phyloP scores from a whole-genome alignment of 192 early-diverging fungal species.

The Spinellus fusiger region DNA sequence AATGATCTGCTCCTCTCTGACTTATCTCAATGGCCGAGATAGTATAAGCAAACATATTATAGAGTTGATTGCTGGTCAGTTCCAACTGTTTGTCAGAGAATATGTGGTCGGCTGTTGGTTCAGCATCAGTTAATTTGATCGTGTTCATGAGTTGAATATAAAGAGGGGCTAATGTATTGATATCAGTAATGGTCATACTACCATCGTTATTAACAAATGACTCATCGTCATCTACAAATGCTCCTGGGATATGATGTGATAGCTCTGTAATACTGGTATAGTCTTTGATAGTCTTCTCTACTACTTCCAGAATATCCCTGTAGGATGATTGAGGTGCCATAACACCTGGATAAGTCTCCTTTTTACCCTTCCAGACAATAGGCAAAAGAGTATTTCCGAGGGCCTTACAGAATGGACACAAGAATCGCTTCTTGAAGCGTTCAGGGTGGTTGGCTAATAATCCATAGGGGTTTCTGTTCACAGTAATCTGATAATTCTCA shows the following conservation, averaged over 20 bases:
- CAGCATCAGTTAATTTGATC: neutral
- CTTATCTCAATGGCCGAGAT: conserved; percentile 65
- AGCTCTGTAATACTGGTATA: neutral
- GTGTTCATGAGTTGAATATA: conserved; percentile 15
- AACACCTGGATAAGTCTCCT: conserved; percentile 52
- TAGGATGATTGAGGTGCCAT: conserved; percentile 18
- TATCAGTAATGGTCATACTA: conserved; percentile 6
- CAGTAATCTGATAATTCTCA: conserved; percentile 69
- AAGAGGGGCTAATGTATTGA: neutral
- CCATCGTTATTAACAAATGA: neutral
- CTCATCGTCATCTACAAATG: neutral
- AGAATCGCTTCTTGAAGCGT: conserved; percentile 66
- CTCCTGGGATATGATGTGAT: neutral
- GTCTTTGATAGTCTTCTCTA: neutral
- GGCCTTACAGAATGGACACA: conserved; percentile 95
- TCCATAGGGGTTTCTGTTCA: conserved; percentile 42
- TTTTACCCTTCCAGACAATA: conserved; percentile 59
- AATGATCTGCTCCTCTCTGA: conserved; percentile 60
- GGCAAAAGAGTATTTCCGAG: conserved; percentile 89
- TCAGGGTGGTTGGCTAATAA: neutral
- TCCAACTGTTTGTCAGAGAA: no score
- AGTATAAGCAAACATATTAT: conserved; percentile 60
- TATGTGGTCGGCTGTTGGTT: neutral
- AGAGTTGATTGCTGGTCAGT: conserved; percentile 36
- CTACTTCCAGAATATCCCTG: neutral